A percentile compares a stretch with the other conserved stretches of the same genome.
Evolutionary conservation across 2,329 filamentous ascomycete genomes (phyloP).

Genomic region (Colletotrichum lindemuthianum): DNA sequence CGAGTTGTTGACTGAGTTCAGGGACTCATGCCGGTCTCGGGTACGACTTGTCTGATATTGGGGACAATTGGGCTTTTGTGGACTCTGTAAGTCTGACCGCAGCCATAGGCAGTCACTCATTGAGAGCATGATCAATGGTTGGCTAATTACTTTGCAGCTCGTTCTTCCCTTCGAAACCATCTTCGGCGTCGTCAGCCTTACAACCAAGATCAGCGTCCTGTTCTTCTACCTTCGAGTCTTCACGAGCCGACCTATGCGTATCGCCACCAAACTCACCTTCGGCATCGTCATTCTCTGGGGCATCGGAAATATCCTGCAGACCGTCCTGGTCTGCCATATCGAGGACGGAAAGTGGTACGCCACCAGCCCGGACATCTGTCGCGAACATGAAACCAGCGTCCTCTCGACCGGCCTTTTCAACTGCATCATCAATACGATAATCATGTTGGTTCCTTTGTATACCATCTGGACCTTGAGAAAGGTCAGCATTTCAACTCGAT

Average conservation of each 20-base stretch:
- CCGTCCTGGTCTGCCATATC: slow-evolving; percentile 42
- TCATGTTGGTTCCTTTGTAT: slow-evolving; percentile 49
- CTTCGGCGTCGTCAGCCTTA: slow-evolving; percentile 47
- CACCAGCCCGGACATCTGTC: slow-evolving; percentile 45
- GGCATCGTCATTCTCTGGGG: slow-evolving; percentile 41
- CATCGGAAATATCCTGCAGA: slow-evolving; percentile 39
- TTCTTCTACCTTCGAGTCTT: slow-evolving; percentile 56
- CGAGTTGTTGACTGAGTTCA: slow-evolving; percentile 1
- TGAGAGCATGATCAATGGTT: not conserved
- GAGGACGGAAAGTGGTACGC: slow-evolving; percentile 30
- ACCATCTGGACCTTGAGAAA: slow-evolving; percentile 49
- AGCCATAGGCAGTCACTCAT: not conserved
- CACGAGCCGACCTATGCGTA: slow-evolving; percentile 43
- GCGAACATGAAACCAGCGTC: slow-evolving; percentile 49
- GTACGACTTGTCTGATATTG: slow-evolving; percentile 30
- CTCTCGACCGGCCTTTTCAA: slow-evolving; percentile 52
- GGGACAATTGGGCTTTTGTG: slow-evolving; percentile 11
- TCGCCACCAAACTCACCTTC: slow-evolving; percentile 39
- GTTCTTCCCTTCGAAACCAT: slow-evolving; percentile 51
- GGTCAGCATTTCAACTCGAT: slow-evolving; percentile 41
- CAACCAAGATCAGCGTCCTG: slow-evolving; percentile 53
- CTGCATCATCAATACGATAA: slow-evolving; percentile 50
- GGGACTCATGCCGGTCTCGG: slow-evolving; percentile 41
- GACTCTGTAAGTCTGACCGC: not conserved
- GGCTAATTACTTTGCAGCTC: slow-evolving; percentile 38